Percentiles rank a stretch among this genome's conserved stretches.
Evolutionary conservation across 169 alveolate genomes (phyloP).

Genomic region (Cryptosporidium ryanae): DNA sequence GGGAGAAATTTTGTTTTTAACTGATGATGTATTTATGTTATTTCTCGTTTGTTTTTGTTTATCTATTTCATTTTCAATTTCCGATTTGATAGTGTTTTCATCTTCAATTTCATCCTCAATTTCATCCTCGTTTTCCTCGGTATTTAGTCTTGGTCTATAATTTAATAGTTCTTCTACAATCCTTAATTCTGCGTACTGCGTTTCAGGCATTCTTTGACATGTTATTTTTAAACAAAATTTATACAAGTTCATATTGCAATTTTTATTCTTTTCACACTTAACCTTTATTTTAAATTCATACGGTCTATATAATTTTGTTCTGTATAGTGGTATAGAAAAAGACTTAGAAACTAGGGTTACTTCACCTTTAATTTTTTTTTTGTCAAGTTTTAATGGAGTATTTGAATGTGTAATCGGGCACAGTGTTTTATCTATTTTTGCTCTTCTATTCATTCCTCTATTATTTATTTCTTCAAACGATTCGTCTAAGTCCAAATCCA

Average conservation of each 20-base stretch:
- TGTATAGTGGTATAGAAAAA: slow-evolving; percentile 60
- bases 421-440: slow-evolving; percentile 10
- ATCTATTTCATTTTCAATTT: background rate
- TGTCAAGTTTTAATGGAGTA: slow-evolving; percentile 2
- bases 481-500: slow-evolving; percentile 55
- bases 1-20: no score
- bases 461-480: slow-evolving; percentile 36
- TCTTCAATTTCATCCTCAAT: background rate
- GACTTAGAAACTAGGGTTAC: slow-evolving; percentile 36
- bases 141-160: slow-evolving; percentile 5
- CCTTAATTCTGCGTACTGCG: slow-evolving; percentile 30
- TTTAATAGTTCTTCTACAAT: slow-evolving; percentile 24
- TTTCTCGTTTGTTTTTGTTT: background rate
- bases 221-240: slow-evolving; percentile 46
- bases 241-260: slow-evolving; percentile 20
- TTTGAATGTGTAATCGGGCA: slow-evolving; percentile 39
- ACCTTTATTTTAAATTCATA: slow-evolving; percentile 46
- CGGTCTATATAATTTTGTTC: slow-evolving; percentile 58
- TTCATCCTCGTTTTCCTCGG: background rate
- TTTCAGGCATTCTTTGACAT: slow-evolving; percentile 64
- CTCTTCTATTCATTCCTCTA: slow-evolving; percentile 3
- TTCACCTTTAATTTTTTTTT: slow-evolving; percentile 1
- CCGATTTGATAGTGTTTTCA: background rate
- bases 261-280: slow-evolving; percentile 13
- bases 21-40: background rate